phyloP scores from a whole-genome alignment of 75 land plant species.

The Pseudotsuga menziesii region DNA sequence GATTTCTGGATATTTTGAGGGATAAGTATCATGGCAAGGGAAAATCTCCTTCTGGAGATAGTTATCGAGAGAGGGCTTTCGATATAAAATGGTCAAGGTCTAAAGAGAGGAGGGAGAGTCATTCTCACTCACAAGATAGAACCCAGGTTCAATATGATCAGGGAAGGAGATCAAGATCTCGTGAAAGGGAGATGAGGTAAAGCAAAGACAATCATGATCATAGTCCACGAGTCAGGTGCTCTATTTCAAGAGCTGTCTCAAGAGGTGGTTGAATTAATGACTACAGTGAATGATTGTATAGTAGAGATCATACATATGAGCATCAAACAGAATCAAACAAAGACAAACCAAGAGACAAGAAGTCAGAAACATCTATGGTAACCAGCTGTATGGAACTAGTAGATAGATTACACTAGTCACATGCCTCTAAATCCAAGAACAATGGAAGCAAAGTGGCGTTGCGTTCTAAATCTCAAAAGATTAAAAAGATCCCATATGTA shows the following conservation, averaged over 20 bases:
- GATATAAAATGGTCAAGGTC: background rate
- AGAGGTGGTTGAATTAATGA: background rate
- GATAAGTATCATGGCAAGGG: background rate
- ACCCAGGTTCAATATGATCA: background rate
- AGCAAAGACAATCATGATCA: background rate
- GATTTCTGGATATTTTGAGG: slow-evolving; percentile 1
- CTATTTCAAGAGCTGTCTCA: background rate
- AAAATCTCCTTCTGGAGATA: slow-evolving; percentile 4
- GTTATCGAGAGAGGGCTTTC: slow-evolving; percentile 3
- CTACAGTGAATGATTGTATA: background rate
- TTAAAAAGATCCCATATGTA: too few species aligned
- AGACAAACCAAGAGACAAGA: background rate
- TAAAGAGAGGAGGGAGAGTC: slow-evolving; percentile 7
- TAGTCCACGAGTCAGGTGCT: background rate
- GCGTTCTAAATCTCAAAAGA: too few species aligned
- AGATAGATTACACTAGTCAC: too few species aligned
- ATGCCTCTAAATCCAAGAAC: too few species aligned
- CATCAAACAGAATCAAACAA: background rate
- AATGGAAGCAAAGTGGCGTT: too few species aligned
- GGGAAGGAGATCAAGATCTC: slow-evolving; percentile 13
- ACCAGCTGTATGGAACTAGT: too few species aligned
- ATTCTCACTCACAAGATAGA: background rate
- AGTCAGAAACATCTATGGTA: background rate
- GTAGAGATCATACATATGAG: background rate
- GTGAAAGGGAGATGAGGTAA: slow-evolving; percentile 8